phyloP scores from a whole-genome alignment of 176 grass and related monocot species.

The Carex pumila region DNA sequence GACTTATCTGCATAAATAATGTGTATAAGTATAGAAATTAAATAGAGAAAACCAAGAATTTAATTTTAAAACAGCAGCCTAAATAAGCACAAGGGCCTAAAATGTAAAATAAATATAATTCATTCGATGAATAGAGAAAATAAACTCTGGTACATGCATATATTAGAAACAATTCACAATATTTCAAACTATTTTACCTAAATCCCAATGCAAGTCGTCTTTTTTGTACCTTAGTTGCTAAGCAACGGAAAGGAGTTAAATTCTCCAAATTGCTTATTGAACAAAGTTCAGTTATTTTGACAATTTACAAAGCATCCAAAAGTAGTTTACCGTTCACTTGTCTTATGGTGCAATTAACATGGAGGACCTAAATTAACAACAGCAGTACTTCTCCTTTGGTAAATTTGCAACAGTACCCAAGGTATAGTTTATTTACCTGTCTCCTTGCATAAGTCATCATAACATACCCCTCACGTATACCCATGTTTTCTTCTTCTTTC shows the following conservation, averaged over 20 bases:
- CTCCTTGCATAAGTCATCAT: slow-evolving; percentile 25
- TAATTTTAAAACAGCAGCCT: background rate
- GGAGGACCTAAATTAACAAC: background rate
- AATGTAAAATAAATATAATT: background rate
- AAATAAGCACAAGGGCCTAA: background rate
- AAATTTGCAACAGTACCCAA: slow-evolving; percentile 8
- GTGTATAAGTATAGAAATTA: slow-evolving; percentile 8
- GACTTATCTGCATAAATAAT: slow-evolving; percentile 4
- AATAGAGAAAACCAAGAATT: slow-evolving; percentile 1
- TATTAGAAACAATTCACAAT: background rate
- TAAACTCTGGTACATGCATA: background rate
- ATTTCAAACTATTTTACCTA: background rate
- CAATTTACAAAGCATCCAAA: background rate
- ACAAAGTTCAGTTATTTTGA: background rate
- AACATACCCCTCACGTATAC: background rate
- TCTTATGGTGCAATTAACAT: background rate
- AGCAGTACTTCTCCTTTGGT: background rate
- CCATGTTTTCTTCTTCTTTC: slow-evolving; percentile 1
- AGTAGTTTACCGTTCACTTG: background rate
- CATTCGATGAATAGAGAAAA: slow-evolving; percentile 1
- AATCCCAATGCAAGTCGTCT: background rate
- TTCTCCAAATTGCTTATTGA: background rate
- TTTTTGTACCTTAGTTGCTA: background rate
- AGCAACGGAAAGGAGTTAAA: background rate
- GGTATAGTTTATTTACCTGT: slow-evolving; percentile 13